A percentile compares a stretch with the other conserved stretches of the same genome.
phyloP scores from a whole-genome alignment of 352 stramenopile species.

The Pythium biforme region DNA sequence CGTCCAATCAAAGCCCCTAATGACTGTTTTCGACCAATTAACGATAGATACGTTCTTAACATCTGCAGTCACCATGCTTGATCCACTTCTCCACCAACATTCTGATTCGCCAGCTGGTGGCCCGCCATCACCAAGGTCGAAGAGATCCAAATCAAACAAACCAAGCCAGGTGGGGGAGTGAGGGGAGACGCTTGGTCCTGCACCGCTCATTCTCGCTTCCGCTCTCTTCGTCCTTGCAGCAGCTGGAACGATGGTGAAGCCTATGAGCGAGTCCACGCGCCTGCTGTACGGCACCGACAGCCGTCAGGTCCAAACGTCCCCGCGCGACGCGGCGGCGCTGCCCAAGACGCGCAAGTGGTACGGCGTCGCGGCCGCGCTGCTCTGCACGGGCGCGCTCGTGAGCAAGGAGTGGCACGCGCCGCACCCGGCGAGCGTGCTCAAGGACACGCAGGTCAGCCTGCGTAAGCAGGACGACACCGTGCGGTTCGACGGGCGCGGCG shows the following conservation, averaged over 20 bases:
- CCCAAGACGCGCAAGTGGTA: constrained; percentile 20
- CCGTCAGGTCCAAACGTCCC: constrained; percentile 18
- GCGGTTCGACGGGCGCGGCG: too few species aligned
- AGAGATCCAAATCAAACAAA: constrained; percentile 19
- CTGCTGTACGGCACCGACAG: constrained; percentile 28
- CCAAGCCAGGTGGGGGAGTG: background rate
- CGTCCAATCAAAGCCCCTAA: background rate
- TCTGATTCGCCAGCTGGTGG: constrained; percentile 4
- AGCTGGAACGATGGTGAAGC: constrained; percentile 15
- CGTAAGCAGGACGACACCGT: constrained; percentile 14
- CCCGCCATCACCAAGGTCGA: background rate
- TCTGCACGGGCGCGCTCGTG: constrained; percentile 30
- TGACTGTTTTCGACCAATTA: background rate
- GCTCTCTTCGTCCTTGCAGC: background rate
- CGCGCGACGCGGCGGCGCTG: background rate
- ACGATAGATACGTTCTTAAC: background rate
- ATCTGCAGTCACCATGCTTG: background rate
- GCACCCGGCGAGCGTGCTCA: background rate
- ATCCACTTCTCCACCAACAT: constrained; percentile 1
- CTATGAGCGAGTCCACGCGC: constrained; percentile 20
- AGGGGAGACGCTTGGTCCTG: too few species aligned
- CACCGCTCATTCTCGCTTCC: background rate
- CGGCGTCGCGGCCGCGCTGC: constrained; percentile 25
- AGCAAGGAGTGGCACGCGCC: constrained; percentile 25
- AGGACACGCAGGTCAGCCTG: constrained; percentile 5